phyloP scores from a whole-genome alignment of 352 stramenopile species.

The Phytophthora pluvialis region DNA sequence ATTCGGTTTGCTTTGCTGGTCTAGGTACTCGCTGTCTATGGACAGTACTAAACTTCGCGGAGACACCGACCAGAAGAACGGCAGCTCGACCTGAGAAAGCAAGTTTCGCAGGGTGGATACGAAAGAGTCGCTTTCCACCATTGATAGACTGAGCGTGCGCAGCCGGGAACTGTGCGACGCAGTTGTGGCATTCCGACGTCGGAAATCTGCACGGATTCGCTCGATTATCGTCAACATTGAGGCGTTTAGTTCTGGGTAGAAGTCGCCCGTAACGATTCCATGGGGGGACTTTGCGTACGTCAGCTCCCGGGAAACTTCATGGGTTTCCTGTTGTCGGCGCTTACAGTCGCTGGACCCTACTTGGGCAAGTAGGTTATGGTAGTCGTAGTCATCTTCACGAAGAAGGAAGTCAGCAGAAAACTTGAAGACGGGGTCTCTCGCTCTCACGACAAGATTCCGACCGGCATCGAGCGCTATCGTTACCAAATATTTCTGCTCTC shows the following conservation, averaged over 20 bases:
- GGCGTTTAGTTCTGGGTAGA: slow-evolving; percentile 43
- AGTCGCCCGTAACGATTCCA: slow-evolving; percentile 48
- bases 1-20: slow-evolving; percentile 43
- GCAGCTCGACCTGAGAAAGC: slow-evolving; percentile 45
- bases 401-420: slow-evolving; percentile 61
- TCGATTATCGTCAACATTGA: slow-evolving; percentile 42
- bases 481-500: slow-evolving; percentile 56
- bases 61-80: slow-evolving; percentile 77
- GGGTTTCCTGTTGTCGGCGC: slow-evolving; percentile 21
- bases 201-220: slow-evolving; percentile 41
- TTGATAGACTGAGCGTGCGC: slow-evolving; percentile 40
- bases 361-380: slow-evolving; percentile 35
- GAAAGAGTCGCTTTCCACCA: slow-evolving; percentile 66
- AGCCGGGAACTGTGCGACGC: slow-evolving; percentile 10
- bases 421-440: slow-evolving; percentile 63
- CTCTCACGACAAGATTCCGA: slow-evolving; percentile 45
- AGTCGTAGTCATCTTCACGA: slow-evolving; percentile 55
- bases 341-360: slow-evolving; percentile 5
- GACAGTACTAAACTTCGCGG: slow-evolving; percentile 57
- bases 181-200: slow-evolving; percentile 5
- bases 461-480: slow-evolving; percentile 41
- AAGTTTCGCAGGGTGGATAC: slow-evolving; percentile 51
- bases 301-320: slow-evolving; percentile 32
- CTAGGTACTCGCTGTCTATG: slow-evolving; percentile 63
- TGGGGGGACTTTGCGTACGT: slow-evolving; percentile 32